Evolutionary conservation across 75 land plant genomes (phyloP).

Genomic region (Pinus taeda): DNA sequence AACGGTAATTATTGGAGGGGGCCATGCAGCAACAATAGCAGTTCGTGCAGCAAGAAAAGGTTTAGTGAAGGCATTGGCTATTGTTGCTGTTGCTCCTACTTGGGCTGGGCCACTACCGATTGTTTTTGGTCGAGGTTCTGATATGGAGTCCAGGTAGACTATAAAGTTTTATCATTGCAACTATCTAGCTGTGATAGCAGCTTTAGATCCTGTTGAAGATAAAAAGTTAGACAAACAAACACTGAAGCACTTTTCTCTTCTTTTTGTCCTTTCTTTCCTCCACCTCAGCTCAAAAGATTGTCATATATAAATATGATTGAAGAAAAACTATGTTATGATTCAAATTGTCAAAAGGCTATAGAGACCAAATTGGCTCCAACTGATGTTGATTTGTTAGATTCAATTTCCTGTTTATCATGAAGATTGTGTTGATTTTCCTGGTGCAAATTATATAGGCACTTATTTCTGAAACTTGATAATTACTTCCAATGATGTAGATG

Average conservation of each 20-base stretch:
- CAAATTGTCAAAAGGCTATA: background rate
- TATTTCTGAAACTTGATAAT: too few relatives aligned
- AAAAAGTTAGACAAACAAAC: background rate
- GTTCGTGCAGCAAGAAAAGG: constrained; percentile 71
- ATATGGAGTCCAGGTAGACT: constrained; percentile 76
- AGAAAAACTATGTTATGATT: background rate
- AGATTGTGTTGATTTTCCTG: background rate
- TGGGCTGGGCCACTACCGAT: constrained; percentile 99
- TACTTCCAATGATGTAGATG: too few relatives aligned
- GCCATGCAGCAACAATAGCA: constrained; percentile 90
- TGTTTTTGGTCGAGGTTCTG: constrained; percentile 90
- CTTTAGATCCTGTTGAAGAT: background rate
- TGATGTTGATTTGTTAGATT: background rate
- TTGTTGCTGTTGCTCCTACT: constrained; percentile 96
- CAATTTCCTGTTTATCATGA: background rate
- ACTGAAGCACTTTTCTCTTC: background rate
- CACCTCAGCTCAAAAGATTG: background rate
- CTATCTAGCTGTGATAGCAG: background rate
- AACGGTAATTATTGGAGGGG: constrained; percentile 83
- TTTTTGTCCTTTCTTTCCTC: background rate
- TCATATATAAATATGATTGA: background rate
- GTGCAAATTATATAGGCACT: too few relatives aligned
- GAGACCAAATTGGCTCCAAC: too few relatives aligned
- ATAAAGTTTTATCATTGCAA: background rate
- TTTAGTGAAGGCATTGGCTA: constrained; percentile 59